Percentiles rank a stretch among this genome's conserved stretches.
Evolutionary conservation across 441 rosid species (phyloP).

Genomic region (Eruca vesicaria): DNA sequence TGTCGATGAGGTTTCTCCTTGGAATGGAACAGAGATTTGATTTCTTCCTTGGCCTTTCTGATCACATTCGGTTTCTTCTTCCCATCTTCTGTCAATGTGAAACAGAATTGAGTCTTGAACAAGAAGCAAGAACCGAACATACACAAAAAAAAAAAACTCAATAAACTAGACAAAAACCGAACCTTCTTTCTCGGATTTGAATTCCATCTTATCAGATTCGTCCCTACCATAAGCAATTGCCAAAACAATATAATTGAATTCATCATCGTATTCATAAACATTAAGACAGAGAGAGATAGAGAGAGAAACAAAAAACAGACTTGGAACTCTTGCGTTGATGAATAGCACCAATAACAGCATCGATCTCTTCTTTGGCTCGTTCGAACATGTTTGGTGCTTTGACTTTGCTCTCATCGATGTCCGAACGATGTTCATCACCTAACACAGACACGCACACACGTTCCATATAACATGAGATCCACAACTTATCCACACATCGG

Average conservation of each 20-base stretch:
- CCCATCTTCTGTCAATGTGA: constrained; percentile 19
- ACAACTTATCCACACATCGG: not conserved
- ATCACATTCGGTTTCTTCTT: constrained; percentile 27
- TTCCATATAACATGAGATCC: not conserved
- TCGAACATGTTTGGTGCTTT: constrained; percentile 64
- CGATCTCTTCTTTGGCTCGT: constrained; percentile 65
- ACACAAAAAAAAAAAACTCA: not conserved
- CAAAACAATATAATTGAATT: not conserved
- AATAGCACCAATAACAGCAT: constrained; percentile 52
- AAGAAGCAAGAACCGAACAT: not conserved
- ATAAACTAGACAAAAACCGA: not conserved
- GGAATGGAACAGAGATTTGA: constrained; percentile 27
- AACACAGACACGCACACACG: not conserved
- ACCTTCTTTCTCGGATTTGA: constrained; percentile 32
- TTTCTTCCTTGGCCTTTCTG: constrained; percentile 26
- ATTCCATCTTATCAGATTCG: constrained; percentile 4
- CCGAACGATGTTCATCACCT: constrained; percentile 17
- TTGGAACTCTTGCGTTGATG: constrained; percentile 35
- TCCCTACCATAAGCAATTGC: not conserved
- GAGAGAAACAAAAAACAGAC: not conserved
- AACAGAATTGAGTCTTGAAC: not conserved
- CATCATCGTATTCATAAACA: not conserved
- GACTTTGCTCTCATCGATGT: constrained; percentile 54
- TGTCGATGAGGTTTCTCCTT: constrained; percentile 26
- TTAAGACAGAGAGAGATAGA: not conserved